Conservation (phyloP, 2,329 filamentous ascomycete species). For the Metarhizium guizhouense region DNA sequence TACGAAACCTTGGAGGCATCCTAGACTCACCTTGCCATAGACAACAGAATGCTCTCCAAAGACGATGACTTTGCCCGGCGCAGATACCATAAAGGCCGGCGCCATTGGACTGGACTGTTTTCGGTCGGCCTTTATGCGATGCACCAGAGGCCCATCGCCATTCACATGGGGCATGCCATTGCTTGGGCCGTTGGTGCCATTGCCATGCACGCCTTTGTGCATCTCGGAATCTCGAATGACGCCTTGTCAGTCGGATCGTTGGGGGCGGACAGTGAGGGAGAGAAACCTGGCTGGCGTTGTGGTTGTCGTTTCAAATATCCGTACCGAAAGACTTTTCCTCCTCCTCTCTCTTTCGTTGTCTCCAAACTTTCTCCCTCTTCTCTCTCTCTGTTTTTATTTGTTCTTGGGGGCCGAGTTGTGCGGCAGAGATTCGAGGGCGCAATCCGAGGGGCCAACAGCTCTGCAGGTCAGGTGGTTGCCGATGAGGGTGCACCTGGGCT, state of each 20-base stretch:
- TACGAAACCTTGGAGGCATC: background rate
- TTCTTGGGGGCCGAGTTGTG: too few relatives aligned
- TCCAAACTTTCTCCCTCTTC: too few relatives aligned
- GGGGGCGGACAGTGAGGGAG: too few relatives aligned
- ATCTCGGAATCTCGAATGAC: conserved; percentile 2
- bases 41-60: conserved; percentile 99
- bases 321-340: too few relatives aligned
- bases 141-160: conserved; percentile 23
- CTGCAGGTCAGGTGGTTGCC: background rate
- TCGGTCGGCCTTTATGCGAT: conserved; percentile 35
- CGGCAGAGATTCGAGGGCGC: too few relatives aligned
- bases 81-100: conserved; percentile 94
- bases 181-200: conserved; percentile 15
- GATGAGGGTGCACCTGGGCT: too few relatives aligned
- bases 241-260: background rate
- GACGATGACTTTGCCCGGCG: conserved; percentile 95
- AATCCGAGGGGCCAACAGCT: too few relatives aligned
- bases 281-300: too few relatives aligned
- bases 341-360: too few relatives aligned
- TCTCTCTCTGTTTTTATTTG: too few relatives aligned
- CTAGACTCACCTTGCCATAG: conserved; percentile 66
- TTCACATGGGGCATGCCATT: conserved; percentile 21
- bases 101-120: conserved; percentile 60
- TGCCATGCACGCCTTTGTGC: conserved; percentile 10
- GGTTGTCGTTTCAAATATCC: too few relatives aligned